These are phyloP conservation scores for Aspergillus intermedius DNA, from an alignment of 2,329 filamentous ascomycete species.

Conservation along the genomic window DNA sequence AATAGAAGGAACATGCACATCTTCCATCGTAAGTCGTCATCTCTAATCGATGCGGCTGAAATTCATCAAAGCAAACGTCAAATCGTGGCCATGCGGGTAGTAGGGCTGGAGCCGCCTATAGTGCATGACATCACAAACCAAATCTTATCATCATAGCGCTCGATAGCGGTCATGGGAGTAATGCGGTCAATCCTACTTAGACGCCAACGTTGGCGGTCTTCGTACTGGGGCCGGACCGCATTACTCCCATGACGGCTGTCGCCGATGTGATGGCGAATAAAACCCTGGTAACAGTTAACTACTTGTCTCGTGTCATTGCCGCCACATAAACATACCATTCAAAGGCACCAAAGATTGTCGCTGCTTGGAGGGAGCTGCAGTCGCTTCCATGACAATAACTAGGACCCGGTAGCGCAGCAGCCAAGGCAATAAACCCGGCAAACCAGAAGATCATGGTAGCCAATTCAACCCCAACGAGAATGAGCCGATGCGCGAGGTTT, in stretches of 20 bases:
- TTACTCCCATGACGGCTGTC: constrained; percentile 43
- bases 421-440: constrained; percentile 71
- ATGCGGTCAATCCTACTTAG: constrained; percentile 5
- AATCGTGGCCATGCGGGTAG: not conserved
- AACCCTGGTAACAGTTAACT: constrained; percentile 18
- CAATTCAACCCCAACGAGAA: constrained; percentile 60
- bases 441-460: constrained; percentile 88
- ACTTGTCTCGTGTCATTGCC: not conserved
- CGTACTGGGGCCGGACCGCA: constrained; percentile 31
- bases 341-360: constrained; percentile 43
- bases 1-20: no score
- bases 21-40: not conserved
- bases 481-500: constrained; percentile 56
- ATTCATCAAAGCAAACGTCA: not conserved
- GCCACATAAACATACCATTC: constrained; percentile 34
- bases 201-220: constrained; percentile 16
- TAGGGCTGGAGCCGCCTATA: not conserved
- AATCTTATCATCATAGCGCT: not conserved
- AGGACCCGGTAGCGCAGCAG: constrained; percentile 55
- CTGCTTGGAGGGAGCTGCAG: constrained; percentile 55
- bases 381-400: constrained; percentile 47
- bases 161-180: not conserved
- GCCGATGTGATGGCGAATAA: constrained; percentile 47
- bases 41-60: not conserved
- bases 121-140: not conserved